A percentile compares a stretch with the other conserved stretches of the same genome.
Evolutionary conservation across 2,329 filamentous ascomycete species (phyloP).

Genomic region (Colletotrichum australisinense): DNA sequence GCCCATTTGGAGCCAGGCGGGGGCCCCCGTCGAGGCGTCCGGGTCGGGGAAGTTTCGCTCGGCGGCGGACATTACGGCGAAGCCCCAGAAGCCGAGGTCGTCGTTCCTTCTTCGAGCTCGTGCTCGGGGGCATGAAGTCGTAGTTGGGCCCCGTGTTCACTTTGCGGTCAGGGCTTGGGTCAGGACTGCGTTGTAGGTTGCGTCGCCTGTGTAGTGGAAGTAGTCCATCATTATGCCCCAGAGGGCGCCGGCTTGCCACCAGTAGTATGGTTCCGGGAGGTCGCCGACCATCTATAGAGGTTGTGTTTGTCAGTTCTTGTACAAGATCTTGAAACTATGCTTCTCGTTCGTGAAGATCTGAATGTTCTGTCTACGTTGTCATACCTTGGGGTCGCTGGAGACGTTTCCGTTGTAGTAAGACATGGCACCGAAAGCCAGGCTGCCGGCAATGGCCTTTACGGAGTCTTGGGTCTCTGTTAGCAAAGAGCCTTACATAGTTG

Average conservation of each 20-base stretch:
- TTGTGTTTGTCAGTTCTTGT: neutral
- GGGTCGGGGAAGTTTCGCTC: slow-evolving; percentile 76
- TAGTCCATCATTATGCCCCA: slow-evolving; percentile 79
- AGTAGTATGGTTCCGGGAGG: slow-evolving; percentile 75
- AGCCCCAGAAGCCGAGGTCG: slow-evolving; percentile 80
- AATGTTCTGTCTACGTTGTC: slow-evolving; percentile 13
- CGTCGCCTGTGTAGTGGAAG: slow-evolving; percentile 73
- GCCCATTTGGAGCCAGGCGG: slow-evolving; percentile 75
- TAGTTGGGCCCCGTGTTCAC: slow-evolving; percentile 65
- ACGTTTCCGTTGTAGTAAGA: slow-evolving; percentile 73
- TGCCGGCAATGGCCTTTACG: slow-evolving; percentile 70
- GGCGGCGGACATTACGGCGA: slow-evolving; percentile 74
- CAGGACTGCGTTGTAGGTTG: slow-evolving; percentile 69
- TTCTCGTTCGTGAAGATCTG: neutral
- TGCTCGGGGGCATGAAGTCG: slow-evolving; percentile 71
- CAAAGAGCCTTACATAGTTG: no score
- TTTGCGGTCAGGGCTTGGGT: slow-evolving; percentile 68
- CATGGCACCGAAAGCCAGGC: slow-evolving; percentile 71
- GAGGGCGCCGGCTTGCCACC: slow-evolving; percentile 74
- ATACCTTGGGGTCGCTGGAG: slow-evolving; percentile 59
- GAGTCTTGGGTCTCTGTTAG: slow-evolving; percentile 59
- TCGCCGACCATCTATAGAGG: slow-evolving; percentile 64
- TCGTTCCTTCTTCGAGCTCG: slow-evolving; percentile 74
- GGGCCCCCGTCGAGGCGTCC: slow-evolving; percentile 55
- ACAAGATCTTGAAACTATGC: neutral